A percentile compares a stretch with the other conserved stretches of the same genome.
phyloP scores from a whole-genome alignment of 768 basidiomycete genomes.

The Lenzites betulinus region DNA sequence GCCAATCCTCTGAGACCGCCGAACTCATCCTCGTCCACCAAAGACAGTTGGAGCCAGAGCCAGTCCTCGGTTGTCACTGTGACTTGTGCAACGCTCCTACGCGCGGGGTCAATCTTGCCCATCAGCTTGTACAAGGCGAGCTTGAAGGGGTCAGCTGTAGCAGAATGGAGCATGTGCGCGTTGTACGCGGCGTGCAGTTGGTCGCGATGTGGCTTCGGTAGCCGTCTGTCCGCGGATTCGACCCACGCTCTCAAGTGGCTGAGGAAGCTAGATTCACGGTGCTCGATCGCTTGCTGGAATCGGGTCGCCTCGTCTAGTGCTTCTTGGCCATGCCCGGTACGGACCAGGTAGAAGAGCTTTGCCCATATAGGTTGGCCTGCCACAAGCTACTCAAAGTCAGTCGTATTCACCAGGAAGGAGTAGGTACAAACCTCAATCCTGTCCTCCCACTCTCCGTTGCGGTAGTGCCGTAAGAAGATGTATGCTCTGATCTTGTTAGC shows the following conservation, averaged over 20 bases:
- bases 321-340: constrained; percentile 81
- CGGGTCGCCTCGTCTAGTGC: constrained; percentile 75
- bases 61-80: constrained; percentile 96
- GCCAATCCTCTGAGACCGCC: constrained; percentile 72
- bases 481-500: constrained; percentile 91
- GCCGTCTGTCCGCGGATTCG: constrained; percentile 72
- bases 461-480: constrained; percentile 76
- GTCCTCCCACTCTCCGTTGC: constrained; percentile 82
- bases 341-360: constrained; percentile 87
- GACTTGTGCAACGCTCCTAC: constrained; percentile 79
- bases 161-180: constrained; percentile 86
- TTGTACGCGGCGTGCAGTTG: constrained; percentile 81
- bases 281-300: constrained; percentile 70
- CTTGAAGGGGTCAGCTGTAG: constrained; percentile 92
- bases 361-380: constrained; percentile 93
- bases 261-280: constrained; percentile 81
- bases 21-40: constrained; percentile 86
- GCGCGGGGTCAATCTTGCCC: constrained; percentile 84
- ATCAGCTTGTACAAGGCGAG: constrained; percentile 94
- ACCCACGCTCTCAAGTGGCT: constrained; percentile 83
- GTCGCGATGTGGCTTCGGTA: constrained; percentile 75
- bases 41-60: constrained; percentile 95
- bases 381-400: constrained; percentile 55
- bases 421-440: constrained; percentile 70
- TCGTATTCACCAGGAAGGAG: neutral